These are phyloP conservation scores for Brassica incana DNA, from an alignment of 345 rosid species.

Conservation along the genomic window DNA sequence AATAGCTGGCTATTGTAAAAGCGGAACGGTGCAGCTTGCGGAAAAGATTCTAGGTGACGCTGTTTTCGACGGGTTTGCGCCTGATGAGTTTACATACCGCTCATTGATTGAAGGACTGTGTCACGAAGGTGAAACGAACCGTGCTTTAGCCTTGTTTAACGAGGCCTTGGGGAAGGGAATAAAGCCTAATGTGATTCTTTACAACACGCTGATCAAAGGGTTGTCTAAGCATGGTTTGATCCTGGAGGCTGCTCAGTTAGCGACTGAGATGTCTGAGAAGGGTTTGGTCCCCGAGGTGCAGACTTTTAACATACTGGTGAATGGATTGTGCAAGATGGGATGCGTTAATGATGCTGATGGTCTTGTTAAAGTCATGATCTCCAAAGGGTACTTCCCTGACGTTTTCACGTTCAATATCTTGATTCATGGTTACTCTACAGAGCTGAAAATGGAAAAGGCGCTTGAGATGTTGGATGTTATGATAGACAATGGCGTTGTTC, in stretches of 20 bases:
- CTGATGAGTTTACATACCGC: slow-evolving; percentile 74
- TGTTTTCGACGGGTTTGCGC: slow-evolving; percentile 72
- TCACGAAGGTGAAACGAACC: slow-evolving; percentile 60
- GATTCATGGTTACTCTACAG: slow-evolving; percentile 82
- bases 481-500: slow-evolving; percentile 64
- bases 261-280: slow-evolving; percentile 64
- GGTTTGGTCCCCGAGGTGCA: slow-evolving; percentile 68
- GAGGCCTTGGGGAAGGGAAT: slow-evolving; percentile 61
- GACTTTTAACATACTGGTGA: slow-evolving; percentile 77
- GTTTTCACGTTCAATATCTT: slow-evolving; percentile 84
- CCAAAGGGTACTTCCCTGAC: slow-evolving; percentile 74
- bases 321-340: slow-evolving; percentile 91
- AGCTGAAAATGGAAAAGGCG: slow-evolving; percentile 68
- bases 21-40: slow-evolving; percentile 66
- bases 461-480: slow-evolving; percentile 65
- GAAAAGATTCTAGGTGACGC: slow-evolving; percentile 67
- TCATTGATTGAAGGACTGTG: slow-evolving; percentile 76
- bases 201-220: slow-evolving; percentile 74
- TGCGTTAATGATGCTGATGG: slow-evolving; percentile 75
- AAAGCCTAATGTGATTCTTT: slow-evolving; percentile 59
- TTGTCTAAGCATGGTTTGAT: slow-evolving; percentile 76
- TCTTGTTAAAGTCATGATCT: slow-evolving; percentile 62
- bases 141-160: slow-evolving; percentile 66
- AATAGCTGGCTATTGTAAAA: slow-evolving; percentile 72
- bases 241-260: slow-evolving; percentile 65